Conservation (phyloP, 257 asterid species). For the Echium plantagineum region DNA sequence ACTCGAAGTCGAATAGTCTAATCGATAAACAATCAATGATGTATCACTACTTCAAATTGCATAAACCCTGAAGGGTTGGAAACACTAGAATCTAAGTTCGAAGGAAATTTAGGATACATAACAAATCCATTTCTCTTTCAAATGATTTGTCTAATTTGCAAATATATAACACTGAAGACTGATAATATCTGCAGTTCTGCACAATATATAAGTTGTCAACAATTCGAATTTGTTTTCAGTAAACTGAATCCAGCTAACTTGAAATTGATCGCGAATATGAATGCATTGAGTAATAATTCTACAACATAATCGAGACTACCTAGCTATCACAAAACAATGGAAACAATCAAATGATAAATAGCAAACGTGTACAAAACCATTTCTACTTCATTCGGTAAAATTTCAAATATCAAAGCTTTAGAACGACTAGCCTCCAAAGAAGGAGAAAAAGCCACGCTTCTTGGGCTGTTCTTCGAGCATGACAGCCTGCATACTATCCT, state of each 20-base stretch:
- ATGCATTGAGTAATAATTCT: background rate
- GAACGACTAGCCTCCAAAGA: slow-evolving; percentile 56
- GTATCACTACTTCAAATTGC: background rate
- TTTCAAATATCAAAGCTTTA: too few species aligned
- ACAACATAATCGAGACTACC: background rate
- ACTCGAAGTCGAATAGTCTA: too few species aligned
- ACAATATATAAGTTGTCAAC: too few species aligned
- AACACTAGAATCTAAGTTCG: background rate
- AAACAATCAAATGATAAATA: slow-evolving; percentile 10
- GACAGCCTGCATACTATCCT: slow-evolving; percentile 94
- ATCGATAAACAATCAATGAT: background rate
- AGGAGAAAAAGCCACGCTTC: slow-evolving; percentile 84
- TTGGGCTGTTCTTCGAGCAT: slow-evolving; percentile 94
- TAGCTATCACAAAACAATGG: background rate
- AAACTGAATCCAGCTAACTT: background rate
- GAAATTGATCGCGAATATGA: background rate
- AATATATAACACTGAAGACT: too few species aligned
- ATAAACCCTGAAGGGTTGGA: background rate
- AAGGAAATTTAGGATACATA: too few species aligned
- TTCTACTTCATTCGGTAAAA: background rate
- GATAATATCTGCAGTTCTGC: too few species aligned
- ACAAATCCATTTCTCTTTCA: too few species aligned
- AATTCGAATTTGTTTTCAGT: too few species aligned
- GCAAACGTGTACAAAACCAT: slow-evolving; percentile 27
- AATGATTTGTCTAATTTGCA: too few species aligned